These are phyloP conservation scores for Astraeus odoratus DNA, from an alignment of 768 basidiomycete species.

Conservation along the genomic window DNA sequence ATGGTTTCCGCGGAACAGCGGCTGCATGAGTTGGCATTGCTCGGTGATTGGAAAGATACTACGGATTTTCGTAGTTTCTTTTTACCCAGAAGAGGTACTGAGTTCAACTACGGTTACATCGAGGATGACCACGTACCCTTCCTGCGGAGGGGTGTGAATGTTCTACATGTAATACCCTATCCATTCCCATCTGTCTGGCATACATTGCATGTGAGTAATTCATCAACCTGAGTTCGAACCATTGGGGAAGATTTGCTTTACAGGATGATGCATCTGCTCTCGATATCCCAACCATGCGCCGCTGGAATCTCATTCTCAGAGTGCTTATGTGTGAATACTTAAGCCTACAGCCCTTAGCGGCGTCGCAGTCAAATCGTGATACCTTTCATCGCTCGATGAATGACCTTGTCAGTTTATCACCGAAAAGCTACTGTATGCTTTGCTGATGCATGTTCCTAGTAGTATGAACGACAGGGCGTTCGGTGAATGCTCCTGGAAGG, in stretches of 20 bases:
- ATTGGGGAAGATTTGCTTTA: slow-evolving; percentile 3
- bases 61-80: slow-evolving; percentile 61
- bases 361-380: slow-evolving; percentile 16
- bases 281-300: slow-evolving; percentile 75
- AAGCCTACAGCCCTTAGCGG: slow-evolving; percentile 48
- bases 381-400: slow-evolving; percentile 31
- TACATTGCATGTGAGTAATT: slow-evolving; percentile 50
- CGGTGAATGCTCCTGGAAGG: neutral
- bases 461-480: neutral
- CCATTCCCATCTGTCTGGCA: slow-evolving; percentile 95
- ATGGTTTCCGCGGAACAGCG: slow-evolving; percentile 66
- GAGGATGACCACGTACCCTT: slow-evolving; percentile 96
- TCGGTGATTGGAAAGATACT: slow-evolving; percentile 40
- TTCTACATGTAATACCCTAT: slow-evolving; percentile 84
- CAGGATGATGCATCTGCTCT: slow-evolving; percentile 89
- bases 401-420: slow-evolving; percentile 40
- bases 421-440: neutral
- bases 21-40: slow-evolving; percentile 58
- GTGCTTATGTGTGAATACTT: slow-evolving; percentile 91
- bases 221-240: neutral
- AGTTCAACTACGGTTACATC: slow-evolving; percentile 49
- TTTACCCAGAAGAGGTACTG: slow-evolving; percentile 34
- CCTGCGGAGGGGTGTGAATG: slow-evolving; percentile 69
- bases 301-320: slow-evolving; percentile 85
- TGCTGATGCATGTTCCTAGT: neutral